These are phyloP conservation scores for Solanum piurae DNA, from an alignment of 257 asterid species.

Conservation along the genomic window DNA sequence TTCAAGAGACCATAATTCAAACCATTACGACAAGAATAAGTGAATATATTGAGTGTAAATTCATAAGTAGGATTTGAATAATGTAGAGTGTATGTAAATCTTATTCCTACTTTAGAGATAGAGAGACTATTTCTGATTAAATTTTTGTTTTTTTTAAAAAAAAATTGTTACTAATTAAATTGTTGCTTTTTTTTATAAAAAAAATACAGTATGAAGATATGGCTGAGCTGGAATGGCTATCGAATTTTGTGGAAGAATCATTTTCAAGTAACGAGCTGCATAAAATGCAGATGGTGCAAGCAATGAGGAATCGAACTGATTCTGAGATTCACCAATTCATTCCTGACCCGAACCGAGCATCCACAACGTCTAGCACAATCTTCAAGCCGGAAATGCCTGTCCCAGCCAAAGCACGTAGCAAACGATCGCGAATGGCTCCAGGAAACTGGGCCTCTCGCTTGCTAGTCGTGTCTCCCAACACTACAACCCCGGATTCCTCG, in stretches of 20 bases:
- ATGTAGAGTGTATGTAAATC: neutral
- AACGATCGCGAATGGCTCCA: slow-evolving; percentile 82
- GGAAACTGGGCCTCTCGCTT: slow-evolving; percentile 82
- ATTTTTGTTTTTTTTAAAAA: neutral
- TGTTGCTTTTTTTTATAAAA: too few species aligned
- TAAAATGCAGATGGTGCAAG: slow-evolving; percentile 52
- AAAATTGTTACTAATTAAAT: neutral
- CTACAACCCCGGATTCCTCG: neutral
- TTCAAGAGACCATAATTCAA: neutral
- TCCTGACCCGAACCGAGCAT: slow-evolving; percentile 28
- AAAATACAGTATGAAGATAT: slow-evolving; percentile 58
- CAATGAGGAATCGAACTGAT: slow-evolving; percentile 32
- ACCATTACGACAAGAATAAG: neutral
- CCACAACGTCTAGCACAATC: slow-evolving; percentile 3
- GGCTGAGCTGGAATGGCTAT: slow-evolving; percentile 91
- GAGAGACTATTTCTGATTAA: neutral
- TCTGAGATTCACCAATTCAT: slow-evolving; percentile 32
- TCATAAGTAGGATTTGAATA: neutral
- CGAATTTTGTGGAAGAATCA: slow-evolving; percentile 78
- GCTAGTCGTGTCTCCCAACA: slow-evolving; percentile 24
- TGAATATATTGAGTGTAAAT: neutral
- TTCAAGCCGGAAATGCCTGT: slow-evolving; percentile 45
- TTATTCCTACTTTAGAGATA: neutral
- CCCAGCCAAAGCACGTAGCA: slow-evolving; percentile 92
- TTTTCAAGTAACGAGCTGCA: slow-evolving; percentile 63